Percentiles rank a stretch among this genome's conserved stretches.
phyloP scores from a whole-genome alignment of 2,329 filamentous ascomycete genomes.

The Botrytis galanthina region DNA sequence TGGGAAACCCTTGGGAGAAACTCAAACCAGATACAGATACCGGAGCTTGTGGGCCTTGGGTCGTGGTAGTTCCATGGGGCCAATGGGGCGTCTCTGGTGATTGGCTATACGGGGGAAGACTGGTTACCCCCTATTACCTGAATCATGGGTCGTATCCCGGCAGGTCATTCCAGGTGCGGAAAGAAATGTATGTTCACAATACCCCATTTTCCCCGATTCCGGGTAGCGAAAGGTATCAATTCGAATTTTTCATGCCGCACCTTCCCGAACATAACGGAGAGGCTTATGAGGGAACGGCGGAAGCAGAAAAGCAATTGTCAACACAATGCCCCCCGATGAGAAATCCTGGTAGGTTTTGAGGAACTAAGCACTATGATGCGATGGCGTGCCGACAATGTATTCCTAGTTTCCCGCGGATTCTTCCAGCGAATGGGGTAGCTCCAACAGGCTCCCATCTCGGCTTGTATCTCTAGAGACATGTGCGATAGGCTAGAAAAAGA shows the following conservation, averaged over 20 bases:
- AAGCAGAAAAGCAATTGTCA: not conserved
- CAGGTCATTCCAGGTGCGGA: not conserved
- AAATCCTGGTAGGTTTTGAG: not conserved
- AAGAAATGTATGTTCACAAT: not conserved
- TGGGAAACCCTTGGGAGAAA: not conserved
- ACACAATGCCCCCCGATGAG: not conserved
- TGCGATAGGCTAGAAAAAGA: not conserved
- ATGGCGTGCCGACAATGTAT: too few relatives aligned
- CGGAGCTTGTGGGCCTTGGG: not conserved
- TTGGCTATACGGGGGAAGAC: not conserved
- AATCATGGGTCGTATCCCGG: not conserved
- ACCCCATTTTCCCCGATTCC: not conserved
- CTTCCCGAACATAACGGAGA: not conserved
- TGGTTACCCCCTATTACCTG: not conserved
- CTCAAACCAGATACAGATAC: not conserved
- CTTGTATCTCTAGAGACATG: not conserved
- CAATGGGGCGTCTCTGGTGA: fast-evolving
- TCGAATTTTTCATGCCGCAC: not conserved
- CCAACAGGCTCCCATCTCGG: too few relatives aligned
- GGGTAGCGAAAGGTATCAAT: not conserved
- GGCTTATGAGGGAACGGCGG: not conserved
- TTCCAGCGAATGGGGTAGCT: not conserved
- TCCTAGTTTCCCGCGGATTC: too few relatives aligned
- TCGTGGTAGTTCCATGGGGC: not conserved
- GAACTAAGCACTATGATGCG: not conserved